These are phyloP conservation scores for Parastagonospora avenae DNA, from an alignment of 2,329 filamentous ascomycete species.

Conservation along the genomic window DNA sequence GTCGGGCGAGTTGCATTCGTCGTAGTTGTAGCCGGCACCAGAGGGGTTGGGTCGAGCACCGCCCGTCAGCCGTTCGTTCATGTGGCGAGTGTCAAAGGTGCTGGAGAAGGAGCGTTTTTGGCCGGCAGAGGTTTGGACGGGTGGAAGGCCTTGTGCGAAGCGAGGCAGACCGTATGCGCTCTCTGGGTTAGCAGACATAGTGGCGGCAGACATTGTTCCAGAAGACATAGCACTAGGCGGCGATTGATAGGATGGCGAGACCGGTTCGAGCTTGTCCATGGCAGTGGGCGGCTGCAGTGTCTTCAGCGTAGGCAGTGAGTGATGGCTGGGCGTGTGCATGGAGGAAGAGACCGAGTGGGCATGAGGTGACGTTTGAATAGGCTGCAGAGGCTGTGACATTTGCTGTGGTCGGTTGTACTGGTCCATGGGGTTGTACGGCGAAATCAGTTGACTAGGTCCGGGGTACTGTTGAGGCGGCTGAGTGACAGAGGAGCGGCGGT, in stretches of 20 bases:
- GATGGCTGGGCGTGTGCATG: conserved; percentile 38
- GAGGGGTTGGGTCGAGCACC: conserved; percentile 50
- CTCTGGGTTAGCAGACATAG: conserved; percentile 44
- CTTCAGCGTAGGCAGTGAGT: conserved; percentile 51
- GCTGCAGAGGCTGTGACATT: conserved; percentile 41
- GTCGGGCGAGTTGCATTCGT: conserved; percentile 44
- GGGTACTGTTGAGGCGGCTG: conserved; percentile 44
- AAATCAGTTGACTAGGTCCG: conserved; percentile 40
- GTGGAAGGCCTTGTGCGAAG: conserved; percentile 31
- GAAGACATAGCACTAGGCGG: conserved; percentile 39
- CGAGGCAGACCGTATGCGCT: conserved; percentile 34
- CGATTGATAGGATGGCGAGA: conserved; percentile 52
- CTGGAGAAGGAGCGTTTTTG: conserved; percentile 54
- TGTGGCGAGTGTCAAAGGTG: conserved; percentile 52
- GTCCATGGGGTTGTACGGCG: conserved; percentile 43
- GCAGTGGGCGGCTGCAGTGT: conserved; percentile 42
- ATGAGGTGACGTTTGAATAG: conserved; percentile 41
- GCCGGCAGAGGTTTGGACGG: conserved; percentile 34
- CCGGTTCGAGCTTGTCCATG: conserved; percentile 48
- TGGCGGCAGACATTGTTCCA: conserved; percentile 39
- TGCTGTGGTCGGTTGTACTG: conserved; percentile 46
- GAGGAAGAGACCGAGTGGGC: conserved; percentile 34
- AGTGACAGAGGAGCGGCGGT: conserved; percentile 48
- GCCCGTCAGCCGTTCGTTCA: conserved; percentile 51
- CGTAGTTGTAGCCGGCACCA: conserved; percentile 38